Conservation (phyloP, 1,284 basidiomycete genomes). For the Bjerkandera adusta region DNA sequence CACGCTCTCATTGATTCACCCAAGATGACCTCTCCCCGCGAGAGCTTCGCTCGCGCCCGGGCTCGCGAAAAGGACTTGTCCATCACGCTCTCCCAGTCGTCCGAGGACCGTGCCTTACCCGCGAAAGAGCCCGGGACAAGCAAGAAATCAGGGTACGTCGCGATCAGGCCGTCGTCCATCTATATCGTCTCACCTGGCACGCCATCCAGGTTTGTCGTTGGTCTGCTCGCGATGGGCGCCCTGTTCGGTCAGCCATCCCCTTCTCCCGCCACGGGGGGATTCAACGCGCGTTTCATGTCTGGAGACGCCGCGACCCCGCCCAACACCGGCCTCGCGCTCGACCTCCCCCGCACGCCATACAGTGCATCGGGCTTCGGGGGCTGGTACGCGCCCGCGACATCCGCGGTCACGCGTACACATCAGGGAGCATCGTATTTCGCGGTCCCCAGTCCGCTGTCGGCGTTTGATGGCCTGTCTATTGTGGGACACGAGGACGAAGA, state of each 20-base stretch:
- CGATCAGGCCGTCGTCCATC: too few species aligned
- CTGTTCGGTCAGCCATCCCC: conserved; percentile 2
- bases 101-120: neutral
- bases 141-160: conserved; percentile 10
- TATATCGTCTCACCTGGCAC: neutral
- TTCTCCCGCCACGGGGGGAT: conserved; percentile 4
- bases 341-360: conserved; percentile 5
- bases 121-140: conserved; percentile 1
- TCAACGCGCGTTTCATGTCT: neutral
- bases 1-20: neutral
- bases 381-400: conserved; percentile 4
- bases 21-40: neutral
- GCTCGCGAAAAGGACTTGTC: conserved; percentile 5
- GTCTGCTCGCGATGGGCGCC: conserved; percentile 13
- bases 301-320: neutral
- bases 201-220: conserved; percentile 8
- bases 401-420: neutral
- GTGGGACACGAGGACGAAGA: too few species aligned
- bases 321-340: neutral
- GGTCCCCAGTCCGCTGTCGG: too few species aligned
- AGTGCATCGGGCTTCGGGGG: conserved; percentile 6
- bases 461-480: too few species aligned
- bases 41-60: neutral
- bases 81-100: neutral
- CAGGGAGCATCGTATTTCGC: too few species aligned